Evolutionary conservation across 768 basidiomycete species (phyloP), one percentile per base, ranked within the genome.

Genomic region (Dacryopinax spathularia): DNA sequence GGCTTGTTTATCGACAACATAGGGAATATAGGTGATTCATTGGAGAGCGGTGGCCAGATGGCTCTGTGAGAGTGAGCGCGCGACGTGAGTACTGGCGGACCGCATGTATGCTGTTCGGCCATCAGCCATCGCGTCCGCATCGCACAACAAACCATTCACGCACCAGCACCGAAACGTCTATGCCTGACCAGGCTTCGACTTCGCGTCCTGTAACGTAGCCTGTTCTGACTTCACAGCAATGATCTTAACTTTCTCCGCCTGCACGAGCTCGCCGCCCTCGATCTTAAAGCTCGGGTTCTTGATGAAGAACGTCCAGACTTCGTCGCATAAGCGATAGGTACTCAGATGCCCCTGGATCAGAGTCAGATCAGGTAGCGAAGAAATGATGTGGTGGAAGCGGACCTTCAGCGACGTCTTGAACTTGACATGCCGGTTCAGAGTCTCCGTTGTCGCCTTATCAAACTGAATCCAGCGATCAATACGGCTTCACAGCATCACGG

Each of bases 221-320:
- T 93, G 91, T 34, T 89, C 91, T 71, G 89, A 90, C 82, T 97
- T 98, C 79, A 95, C 97, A 4, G 96, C 95, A 67, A 99, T 93
- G 65, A 99, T 97, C 80, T 97, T 96, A 75, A 96, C 91, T 73
- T 88, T 84, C 31, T 82, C 81, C 3, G 88, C 81, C 37, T 73
- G 77, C 64, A 91, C 84, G 72, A 84, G 77, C 71, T 90, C 86
- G 73, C 88, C 89, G 67, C 85, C 83, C 74, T 99, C 96, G 87
- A 98, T 92, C 77, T 97, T 97, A 77, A 99, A 95, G 16, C 78
- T 77, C 9, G 94, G 88, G 69, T 94, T 86, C 74, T 92, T 90
- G 60, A 97, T 89, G 66, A 95, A 89, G 75, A 98, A 99, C 62
- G 95, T 98, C 96, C 96, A 98, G 59, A 98, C 95, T 71, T 94